Base-by-base conservation (phyloP, 345 rosid genomes). In the Draba incana region DNA sequence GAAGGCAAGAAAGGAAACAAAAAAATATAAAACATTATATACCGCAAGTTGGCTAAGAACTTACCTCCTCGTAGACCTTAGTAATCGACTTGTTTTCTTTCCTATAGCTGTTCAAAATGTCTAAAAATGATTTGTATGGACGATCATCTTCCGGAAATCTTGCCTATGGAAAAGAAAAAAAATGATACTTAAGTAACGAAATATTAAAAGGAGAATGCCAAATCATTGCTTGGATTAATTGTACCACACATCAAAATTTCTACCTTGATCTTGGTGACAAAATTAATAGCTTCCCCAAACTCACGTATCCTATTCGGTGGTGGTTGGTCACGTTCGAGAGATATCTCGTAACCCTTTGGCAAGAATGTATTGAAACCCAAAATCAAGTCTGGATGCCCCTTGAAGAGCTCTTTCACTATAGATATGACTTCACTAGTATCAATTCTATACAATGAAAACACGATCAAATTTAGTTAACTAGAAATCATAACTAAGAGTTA, bases 281-380 rank as follows among this genome's bases (percentile, higher is more conserved):
- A 92, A 64, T 47, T 83, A 68, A 84, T 79, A 39, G 96, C 92
- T 80, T 89, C 84, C 50, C 75, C 84, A 72, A 88, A 86, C 76
- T 82, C 92, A 71, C 5, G 1, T 8, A 2, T 35, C 10, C 0
- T 35, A 10, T 35, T 8, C 39, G 3, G 85, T 10, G 80, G 81
- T 77, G 79, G 75, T 33, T 77, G 81, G 38, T 79, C 89, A 46
- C 81, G 86, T 27, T 83, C 87, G 10, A 88, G 86, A 38, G 83
- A 85, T 69, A 90, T 88, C 79, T 88, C 87, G 73, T 74, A 85
- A 43, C 92, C 92, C 78, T 86, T 85, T 8, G 97, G 97, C 70
- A 91, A 79, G 81, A 91, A 91, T 68, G 89, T 81, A 72, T 91
- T 91, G 74, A 91, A 91, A 47, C 97, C 97, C 78, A 82, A 85